Evolutionary conservation across 78 protist species (phyloP).

Genomic region (slime mould (Dictyostelium discoideum)): DNA sequence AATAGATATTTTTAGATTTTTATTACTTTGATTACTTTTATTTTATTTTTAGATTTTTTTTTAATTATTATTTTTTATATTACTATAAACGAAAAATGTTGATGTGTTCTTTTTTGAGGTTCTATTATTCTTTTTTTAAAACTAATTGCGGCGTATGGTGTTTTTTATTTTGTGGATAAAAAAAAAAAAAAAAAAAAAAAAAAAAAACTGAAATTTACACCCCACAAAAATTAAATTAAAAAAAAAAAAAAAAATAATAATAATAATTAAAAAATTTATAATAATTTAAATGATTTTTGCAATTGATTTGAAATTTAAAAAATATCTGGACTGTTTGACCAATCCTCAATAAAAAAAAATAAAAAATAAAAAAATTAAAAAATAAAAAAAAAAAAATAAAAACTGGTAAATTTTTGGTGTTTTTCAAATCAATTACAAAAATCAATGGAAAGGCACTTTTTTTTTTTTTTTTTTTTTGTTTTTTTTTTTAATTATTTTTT

Average conservation of each 20-base stretch:
- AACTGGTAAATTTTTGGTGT: background rate
- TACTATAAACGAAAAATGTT: background rate
- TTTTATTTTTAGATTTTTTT: background rate
- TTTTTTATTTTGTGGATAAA: background rate
- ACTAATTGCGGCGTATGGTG: background rate
- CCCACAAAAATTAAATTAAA: background rate
- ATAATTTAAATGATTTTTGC: background rate
- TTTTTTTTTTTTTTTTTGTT: background rate
- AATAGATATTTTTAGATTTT: background rate
- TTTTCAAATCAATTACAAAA: background rate
- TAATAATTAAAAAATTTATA: background rate
- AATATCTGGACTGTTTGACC: background rate
- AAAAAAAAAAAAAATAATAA: background rate
- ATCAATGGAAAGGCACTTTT: background rate
- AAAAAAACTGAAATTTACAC: background rate
- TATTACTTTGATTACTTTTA: background rate
- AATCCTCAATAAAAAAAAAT: background rate
- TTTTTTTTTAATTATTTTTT: background rate
- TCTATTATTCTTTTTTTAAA: background rate
- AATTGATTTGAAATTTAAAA: background rate
- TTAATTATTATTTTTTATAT: background rate
- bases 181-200: background rate
- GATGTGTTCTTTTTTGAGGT: background rate
- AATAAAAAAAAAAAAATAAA: too few relatives aligned
- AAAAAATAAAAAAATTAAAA: background rate